phyloP scores from a whole-genome alignment of 768 basidiomycete genomes.

The Sarcodon sp. region DNA sequence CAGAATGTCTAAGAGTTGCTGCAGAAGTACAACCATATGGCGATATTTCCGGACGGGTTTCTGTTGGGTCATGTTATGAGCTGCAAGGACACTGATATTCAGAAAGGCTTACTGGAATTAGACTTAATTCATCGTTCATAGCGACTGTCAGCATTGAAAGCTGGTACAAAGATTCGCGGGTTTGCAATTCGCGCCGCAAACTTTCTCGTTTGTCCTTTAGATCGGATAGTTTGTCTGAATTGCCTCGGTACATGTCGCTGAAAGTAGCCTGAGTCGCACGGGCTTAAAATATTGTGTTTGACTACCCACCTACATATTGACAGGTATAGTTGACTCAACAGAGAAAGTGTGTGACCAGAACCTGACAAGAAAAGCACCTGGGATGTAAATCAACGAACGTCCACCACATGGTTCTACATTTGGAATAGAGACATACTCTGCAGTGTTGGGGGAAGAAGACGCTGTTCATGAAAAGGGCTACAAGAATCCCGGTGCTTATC shows the following conservation, averaged over 20 bases:
- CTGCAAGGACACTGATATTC: neutral
- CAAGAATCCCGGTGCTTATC: conserved; percentile 31
- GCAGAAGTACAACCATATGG: conserved; percentile 21
- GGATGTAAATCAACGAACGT: neutral
- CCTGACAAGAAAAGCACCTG: conserved; percentile 30
- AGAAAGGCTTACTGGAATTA: conserved; percentile 25
- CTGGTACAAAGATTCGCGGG: conserved; percentile 26
- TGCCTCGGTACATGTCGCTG: conserved; percentile 23
- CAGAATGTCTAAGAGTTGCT: conserved; percentile 28
- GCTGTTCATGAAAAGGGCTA: conserved; percentile 29
- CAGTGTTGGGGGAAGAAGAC: conserved; percentile 34
- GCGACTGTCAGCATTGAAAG: conserved; percentile 23
- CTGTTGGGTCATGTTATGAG: conserved; percentile 9
- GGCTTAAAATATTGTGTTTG: neutral
- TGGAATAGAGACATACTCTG: conserved; percentile 16
- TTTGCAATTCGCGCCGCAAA: conserved; percentile 27
- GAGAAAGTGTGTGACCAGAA: conserved; percentile 22
- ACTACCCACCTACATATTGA: conserved; percentile 24
- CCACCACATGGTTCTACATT: neutral
- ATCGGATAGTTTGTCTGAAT: conserved; percentile 9
- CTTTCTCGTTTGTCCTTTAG: conserved; percentile 20
- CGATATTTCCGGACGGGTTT: conserved; percentile 35
- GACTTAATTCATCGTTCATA: conserved; percentile 34
- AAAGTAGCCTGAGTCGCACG: conserved; percentile 1
- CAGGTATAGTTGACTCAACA: conserved; percentile 30